Evolutionary conservation across 2,329 filamentous ascomycete species (phyloP), one percentile per base, ranked within the genome.

Genomic region (Epichloe gansuensis): DNA sequence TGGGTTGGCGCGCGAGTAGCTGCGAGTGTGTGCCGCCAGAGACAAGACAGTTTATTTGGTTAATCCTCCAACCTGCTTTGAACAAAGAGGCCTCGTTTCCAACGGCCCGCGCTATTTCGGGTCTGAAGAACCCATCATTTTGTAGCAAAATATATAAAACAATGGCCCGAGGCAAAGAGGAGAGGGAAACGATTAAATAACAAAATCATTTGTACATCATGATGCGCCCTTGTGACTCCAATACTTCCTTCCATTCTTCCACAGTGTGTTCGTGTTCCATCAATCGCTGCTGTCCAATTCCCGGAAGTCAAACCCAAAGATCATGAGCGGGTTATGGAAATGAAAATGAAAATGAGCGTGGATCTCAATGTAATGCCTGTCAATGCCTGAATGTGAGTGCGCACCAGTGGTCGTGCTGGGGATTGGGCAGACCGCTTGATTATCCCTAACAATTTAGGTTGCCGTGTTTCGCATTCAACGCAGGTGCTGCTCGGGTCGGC

Each of bases 171-270:
- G 31, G 37, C 37, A 43, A 45, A 12, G 37, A 44, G 43, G 41
- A 54, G 54, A 51, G 59, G 55, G 52, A 55, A 55, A 55, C 55
- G 58, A 57, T 56, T 54, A 56, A 60, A 54, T 54, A 52, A 58
- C 38, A 28, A 42, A 52, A 38, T 46, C 49, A 56, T 52, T 54
- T 55, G 53, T 59, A 58, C 58, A 58, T 59, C 48, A 61, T 55
- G 55, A 61, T 59, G 58, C 61, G 58, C 60, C 60, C 46, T 55
- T 44, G 50, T 52, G 57, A 62, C 59, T 59, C 62, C 61, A 53
- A 34, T 7, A 34, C 5, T 35, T 55, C 56, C 55, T 55, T 54
- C 52, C 46, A 53, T 52, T 62, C 55, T 60, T 56, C 53, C 55
- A 47, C 55, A 52, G 49, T 54, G 55, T 52, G 21, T 17, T 17